Evolutionary conservation across 192 early-diverging fungal genomes (phyloP).

Genomic region (Coemansia sp.): DNA sequence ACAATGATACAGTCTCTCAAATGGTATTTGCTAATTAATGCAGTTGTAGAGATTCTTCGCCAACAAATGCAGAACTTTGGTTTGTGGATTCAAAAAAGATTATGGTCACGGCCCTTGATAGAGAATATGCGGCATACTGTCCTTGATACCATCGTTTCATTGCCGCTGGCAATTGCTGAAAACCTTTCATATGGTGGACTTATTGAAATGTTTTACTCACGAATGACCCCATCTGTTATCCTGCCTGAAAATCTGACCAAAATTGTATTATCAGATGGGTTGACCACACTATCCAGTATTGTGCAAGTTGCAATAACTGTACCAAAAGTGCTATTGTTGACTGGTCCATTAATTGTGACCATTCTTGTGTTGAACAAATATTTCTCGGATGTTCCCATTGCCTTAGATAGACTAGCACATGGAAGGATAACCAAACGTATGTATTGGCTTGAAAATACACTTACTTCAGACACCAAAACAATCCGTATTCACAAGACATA

Average conservation of each 20-base stretch:
- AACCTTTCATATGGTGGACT: not conserved
- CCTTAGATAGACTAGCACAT: not conserved
- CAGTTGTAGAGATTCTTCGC: conserved; percentile 7
- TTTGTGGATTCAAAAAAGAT: not conserved
- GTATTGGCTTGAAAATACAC: not conserved
- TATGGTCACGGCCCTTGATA: conserved; percentile 10
- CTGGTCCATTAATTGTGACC: not conserved
- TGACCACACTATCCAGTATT: not conserved
- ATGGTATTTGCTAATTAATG: conserved; percentile 23
- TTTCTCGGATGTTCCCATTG: not conserved
- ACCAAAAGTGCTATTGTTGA: not conserved
- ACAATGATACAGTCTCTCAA: conserved; percentile 25
- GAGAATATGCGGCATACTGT: conserved; percentile 7
- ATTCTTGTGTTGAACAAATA: too few relatives aligned
- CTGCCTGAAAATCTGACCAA: too few relatives aligned
- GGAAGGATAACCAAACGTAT: not conserved
- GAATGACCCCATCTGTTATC: not conserved
- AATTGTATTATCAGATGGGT: not conserved
- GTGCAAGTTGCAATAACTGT: not conserved
- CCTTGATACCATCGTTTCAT: not conserved
- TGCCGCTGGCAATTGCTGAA: conserved; percentile 19
- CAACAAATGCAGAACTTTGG: conserved; percentile 12
- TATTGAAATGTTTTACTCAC: not conserved
- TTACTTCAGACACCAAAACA: not conserved
- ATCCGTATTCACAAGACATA: not conserved